phyloP scores from a whole-genome alignment of 2,329 filamentous ascomycete genomes.

The Nannizziopsis barbatae region DNA sequence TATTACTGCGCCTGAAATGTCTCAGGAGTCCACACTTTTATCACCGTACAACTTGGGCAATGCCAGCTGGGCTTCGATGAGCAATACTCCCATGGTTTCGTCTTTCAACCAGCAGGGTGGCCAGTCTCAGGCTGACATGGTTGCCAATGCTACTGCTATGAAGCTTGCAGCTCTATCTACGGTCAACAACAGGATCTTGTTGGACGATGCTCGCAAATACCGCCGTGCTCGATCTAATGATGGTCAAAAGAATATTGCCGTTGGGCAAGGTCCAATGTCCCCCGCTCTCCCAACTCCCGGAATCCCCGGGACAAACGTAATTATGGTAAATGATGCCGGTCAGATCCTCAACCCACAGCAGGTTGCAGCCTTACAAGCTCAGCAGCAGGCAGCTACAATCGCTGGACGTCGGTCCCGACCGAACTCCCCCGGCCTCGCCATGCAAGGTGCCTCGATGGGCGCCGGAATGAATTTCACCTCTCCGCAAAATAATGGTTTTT shows the following conservation, averaged over 20 bases:
- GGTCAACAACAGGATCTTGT: conserved; percentile 92
- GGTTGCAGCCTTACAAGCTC: conserved; percentile 66
- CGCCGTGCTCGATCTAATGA: conserved; percentile 84
- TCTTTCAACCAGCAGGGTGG: conserved; percentile 56
- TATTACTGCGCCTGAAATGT: conserved; percentile 58
- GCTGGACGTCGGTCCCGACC: conserved; percentile 62
- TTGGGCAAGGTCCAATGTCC: conserved; percentile 51
- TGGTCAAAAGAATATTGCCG: conserved; percentile 37
- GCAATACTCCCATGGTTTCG: conserved; percentile 90
- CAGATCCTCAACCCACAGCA: conserved; percentile 80
- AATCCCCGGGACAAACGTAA: conserved; percentile 62
- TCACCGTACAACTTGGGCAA: conserved; percentile 68
- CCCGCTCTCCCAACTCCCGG: conserved; percentile 52
- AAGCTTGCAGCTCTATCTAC: conserved; percentile 94
- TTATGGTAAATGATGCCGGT: conserved; percentile 91
- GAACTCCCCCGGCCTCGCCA: conserved; percentile 73
- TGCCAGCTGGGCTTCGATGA: conserved; percentile 96
- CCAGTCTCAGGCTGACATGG: conserved; percentile 81
- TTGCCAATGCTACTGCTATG: conserved; percentile 97
- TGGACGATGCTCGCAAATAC: conserved; percentile 95
- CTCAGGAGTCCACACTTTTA: conserved; percentile 64
- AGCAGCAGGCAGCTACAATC: conserved; percentile 43
- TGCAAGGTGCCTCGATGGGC: conserved; percentile 51
- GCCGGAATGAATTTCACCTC: conserved; percentile 61
- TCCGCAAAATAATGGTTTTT: conserved; percentile 87